A percentile compares a stretch with the other conserved stretches of the same genome.
These are phyloP conservation scores for Agastache rugosa DNA, from an alignment of 257 asterid species.

Conservation along the genomic window DNA sequence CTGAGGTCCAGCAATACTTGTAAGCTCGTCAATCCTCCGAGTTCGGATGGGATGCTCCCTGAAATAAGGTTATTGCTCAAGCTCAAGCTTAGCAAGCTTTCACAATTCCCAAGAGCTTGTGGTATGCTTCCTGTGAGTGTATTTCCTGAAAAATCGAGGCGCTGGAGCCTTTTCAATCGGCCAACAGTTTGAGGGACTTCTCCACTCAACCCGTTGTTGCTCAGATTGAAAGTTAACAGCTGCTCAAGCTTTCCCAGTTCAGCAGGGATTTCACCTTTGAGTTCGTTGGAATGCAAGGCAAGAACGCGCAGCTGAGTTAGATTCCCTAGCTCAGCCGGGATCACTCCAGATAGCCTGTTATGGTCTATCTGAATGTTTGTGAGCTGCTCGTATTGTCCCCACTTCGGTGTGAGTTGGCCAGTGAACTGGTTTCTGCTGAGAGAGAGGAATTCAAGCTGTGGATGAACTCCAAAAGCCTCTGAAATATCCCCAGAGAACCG, in stretches of 20 bases:
- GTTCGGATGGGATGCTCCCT: constrained; percentile 62
- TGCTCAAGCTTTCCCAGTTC: constrained; percentile 53
- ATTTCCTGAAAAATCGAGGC: constrained; percentile 69
- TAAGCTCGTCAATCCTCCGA: constrained; percentile 57
- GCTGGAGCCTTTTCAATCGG: constrained; percentile 49
- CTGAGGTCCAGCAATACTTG: constrained; percentile 68
- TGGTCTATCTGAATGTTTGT: constrained; percentile 54
- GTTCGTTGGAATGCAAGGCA: constrained; percentile 59
- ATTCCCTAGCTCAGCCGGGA: constrained; percentile 75
- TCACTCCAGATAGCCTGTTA: constrained; percentile 64
- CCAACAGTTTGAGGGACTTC: constrained; percentile 63
- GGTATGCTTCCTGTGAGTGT: constrained; percentile 60
- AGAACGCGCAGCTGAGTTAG: constrained; percentile 55
- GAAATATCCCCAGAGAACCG: constrained; percentile 62
- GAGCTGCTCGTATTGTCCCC: constrained; percentile 61
- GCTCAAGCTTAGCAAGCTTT: constrained; percentile 49
- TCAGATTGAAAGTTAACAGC: constrained; percentile 53
- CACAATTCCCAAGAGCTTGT: constrained; percentile 50
- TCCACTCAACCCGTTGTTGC: constrained; percentile 68
- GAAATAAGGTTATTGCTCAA: constrained; percentile 60
- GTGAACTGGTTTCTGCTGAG: constrained; percentile 61
- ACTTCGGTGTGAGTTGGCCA: constrained; percentile 61
- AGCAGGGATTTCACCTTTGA: constrained; percentile 65
- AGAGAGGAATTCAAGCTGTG: constrained; percentile 52
- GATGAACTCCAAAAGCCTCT: constrained; percentile 68